phyloP scores from a whole-genome alignment of 352 stramenopile genomes.

The Hyaloperonospora arabidopsidis region DNA sequence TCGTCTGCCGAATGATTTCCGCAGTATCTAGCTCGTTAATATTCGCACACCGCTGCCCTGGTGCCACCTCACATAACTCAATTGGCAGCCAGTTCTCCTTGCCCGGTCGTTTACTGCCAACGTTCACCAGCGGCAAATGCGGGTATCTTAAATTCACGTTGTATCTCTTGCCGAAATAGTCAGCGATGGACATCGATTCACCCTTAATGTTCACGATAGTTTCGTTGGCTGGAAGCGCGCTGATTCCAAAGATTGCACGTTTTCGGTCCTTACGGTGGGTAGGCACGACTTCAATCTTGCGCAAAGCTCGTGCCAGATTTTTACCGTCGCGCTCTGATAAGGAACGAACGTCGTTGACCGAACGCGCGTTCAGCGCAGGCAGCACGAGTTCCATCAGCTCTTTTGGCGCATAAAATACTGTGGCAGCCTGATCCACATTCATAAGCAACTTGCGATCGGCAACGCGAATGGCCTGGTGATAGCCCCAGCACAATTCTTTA shows the following conservation, averaged over 20 bases:
- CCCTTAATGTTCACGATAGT: slow-evolving; percentile 54
- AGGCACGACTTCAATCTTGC: slow-evolving; percentile 45
- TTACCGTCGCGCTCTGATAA: slow-evolving; percentile 32
- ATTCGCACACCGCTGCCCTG: slow-evolving; percentile 59
- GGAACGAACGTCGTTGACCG: slow-evolving; percentile 29
- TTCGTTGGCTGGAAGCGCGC: slow-evolving; percentile 29
- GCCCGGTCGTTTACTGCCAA: slow-evolving; percentile 41
- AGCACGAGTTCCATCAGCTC: slow-evolving; percentile 47
- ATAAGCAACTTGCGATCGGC: slow-evolving; percentile 49
- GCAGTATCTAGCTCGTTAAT: slow-evolving; percentile 76
- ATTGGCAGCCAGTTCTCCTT: slow-evolving; percentile 68
- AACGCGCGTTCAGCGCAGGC: slow-evolving; percentile 29
- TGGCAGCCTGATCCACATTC: slow-evolving; percentile 67
- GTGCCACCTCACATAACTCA: slow-evolving; percentile 69
- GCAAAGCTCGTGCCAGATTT: slow-evolving; percentile 31
- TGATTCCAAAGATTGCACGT: slow-evolving; percentile 48
- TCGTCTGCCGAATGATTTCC: slow-evolving; percentile 75
- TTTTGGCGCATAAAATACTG: slow-evolving; percentile 56
- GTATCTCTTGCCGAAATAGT: slow-evolving; percentile 63
- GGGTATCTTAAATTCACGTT: slow-evolving; percentile 48
- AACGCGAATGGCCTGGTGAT: slow-evolving; percentile 58
- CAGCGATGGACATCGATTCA: slow-evolving; percentile 36
- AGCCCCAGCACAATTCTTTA: slow-evolving; percentile 66
- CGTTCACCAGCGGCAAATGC: slow-evolving; percentile 59
- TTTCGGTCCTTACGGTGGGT: slow-evolving; percentile 61